Evolutionary conservation across 305 asterid genomes (phyloP), one percentile per base, ranked within the genome.

Genomic region (Fraxinus angustifolia): DNA sequence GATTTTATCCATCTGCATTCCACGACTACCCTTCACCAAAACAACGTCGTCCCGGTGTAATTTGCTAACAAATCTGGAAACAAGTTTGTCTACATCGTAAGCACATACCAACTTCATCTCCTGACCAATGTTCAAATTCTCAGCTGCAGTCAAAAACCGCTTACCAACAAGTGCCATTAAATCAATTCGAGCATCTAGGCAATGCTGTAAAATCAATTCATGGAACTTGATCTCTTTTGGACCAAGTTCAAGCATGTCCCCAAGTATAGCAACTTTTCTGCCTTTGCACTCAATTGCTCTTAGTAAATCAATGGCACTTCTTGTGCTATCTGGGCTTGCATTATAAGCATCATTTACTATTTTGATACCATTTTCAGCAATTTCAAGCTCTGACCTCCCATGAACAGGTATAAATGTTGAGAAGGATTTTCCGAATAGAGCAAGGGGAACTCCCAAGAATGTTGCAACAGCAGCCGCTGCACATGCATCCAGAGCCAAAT

Each of bases 161-260:
- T n/a, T 67, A 31, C 89, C 89, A 8, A 73, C 84, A 40, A 84
- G 79, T 10, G 79, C 86, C 8, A 87, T 60, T 5, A 87, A 42
- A 74, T 87, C 87, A 48, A 82, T 21, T 3, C n/a, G 50, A 26
- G 80, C 42, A 62, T 82, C 80, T 1, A 33, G 35, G 76, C 87
- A 87, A 77, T 80, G 80, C 28, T 50, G 78, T 33, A 87, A 12
- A 23, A 80, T 75, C 84, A 80, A 19, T 78, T 87, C 83, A 17
- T 84, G 89, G 23, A 84, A 84, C 78, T 50, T 67, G 42, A 79
- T 74, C 70, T 87, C 87, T 8, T 73, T 53, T 34, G 85, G 74
- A 80, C 89, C 89, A 67, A 87, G 87, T 82, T 87, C 87, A 77
- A 87, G 89, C 89, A 87, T 87, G 84, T 84, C 89, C 0, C 89